phyloP scores from a whole-genome alignment of 1,139 yeast species.

The Taphrina communis region DNA sequence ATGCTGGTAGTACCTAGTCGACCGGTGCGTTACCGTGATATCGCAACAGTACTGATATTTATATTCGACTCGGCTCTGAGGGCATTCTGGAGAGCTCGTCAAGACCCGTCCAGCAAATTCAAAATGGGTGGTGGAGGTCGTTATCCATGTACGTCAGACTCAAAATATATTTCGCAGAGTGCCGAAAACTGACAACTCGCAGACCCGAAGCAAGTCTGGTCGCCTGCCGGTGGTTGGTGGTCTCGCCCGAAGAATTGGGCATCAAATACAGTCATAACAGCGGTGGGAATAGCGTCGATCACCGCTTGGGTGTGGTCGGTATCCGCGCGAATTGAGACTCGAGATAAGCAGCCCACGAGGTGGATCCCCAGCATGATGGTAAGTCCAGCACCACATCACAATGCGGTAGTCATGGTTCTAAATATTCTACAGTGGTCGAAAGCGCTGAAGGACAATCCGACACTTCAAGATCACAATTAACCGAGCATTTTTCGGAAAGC shows the following conservation, averaged over 20 bases:
- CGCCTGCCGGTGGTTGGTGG: constrained; percentile 54
- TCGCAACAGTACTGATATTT: not conserved
- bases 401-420: not conserved
- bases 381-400: not conserved
- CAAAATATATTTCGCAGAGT: too few species aligned
- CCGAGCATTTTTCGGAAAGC: not conserved
- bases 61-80: not conserved
- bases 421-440: constrained; percentile 21
- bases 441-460: constrained; percentile 34
- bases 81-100: not conserved
- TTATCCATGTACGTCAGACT: constrained; percentile 21
- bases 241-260: constrained; percentile 56
- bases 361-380: constrained; percentile 40
- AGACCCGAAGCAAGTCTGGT: constrained; percentile 47
- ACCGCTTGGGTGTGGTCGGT: constrained; percentile 39
- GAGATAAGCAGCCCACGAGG: constrained; percentile 39
- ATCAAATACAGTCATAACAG: constrained; percentile 50
- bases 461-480: constrained; percentile 33
- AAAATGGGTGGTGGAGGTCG: constrained; percentile 27
- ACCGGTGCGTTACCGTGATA: not conserved
- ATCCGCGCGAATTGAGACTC: constrained; percentile 35
- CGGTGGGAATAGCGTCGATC: constrained; percentile 30
- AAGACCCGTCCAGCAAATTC: not conserved
- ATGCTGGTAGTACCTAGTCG: not conserved
- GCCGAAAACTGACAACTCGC: not conserved